Percentiles rank a stretch among this genome's conserved stretches.
Evolutionary conservation across 2,329 filamentous ascomycete species (phyloP).

Genomic region (Hypocrella siamensis): DNA sequence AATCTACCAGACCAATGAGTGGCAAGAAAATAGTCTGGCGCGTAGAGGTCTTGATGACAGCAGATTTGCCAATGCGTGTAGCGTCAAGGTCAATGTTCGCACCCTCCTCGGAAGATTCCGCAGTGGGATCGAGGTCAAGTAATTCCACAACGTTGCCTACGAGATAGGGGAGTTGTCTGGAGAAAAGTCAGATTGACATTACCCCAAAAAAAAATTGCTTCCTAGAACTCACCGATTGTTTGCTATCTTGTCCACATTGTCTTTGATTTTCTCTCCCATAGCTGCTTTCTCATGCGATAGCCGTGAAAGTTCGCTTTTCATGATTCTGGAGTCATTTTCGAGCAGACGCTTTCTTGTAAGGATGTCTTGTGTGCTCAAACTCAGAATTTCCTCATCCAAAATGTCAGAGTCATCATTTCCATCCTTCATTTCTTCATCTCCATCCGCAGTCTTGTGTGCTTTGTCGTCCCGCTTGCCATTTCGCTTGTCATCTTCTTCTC

Average conservation of each 20-base stretch:
- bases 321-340: slow-evolving; percentile 96
- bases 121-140: slow-evolving; percentile 87
- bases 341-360: slow-evolving; percentile 77
- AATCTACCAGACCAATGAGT: slow-evolving; percentile 90
- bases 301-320: slow-evolving; percentile 93
- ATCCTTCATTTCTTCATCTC: slow-evolving; percentile 86
- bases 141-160: slow-evolving; percentile 98
- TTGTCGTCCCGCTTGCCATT: no score
- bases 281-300: slow-evolving; percentile 88
- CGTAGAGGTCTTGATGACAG: slow-evolving; percentile 98
- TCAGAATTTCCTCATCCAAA: slow-evolving; percentile 85
- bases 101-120: slow-evolving; percentile 90
- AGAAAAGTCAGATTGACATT: slow-evolving; percentile 3
- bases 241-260: slow-evolving; percentile 96
- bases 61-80: slow-evolving; percentile 90
- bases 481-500: slow-evolving; percentile 50
- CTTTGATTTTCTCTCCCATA: slow-evolving; percentile 98
- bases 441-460: slow-evolving; percentile 32
- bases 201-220: not conserved
- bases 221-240: slow-evolving; percentile 68
- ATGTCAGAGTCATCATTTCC: slow-evolving; percentile 58
- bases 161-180: slow-evolving; percentile 88
- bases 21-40: slow-evolving; percentile 97
- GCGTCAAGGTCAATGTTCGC: slow-evolving; percentile 98
- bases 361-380: slow-evolving; percentile 88